A percentile compares a stretch with the other conserved stretches of the same genome.
Conservation (phyloP, 768 basidiomycete species). For the Rubroboletus pulcherrimus region DNA sequence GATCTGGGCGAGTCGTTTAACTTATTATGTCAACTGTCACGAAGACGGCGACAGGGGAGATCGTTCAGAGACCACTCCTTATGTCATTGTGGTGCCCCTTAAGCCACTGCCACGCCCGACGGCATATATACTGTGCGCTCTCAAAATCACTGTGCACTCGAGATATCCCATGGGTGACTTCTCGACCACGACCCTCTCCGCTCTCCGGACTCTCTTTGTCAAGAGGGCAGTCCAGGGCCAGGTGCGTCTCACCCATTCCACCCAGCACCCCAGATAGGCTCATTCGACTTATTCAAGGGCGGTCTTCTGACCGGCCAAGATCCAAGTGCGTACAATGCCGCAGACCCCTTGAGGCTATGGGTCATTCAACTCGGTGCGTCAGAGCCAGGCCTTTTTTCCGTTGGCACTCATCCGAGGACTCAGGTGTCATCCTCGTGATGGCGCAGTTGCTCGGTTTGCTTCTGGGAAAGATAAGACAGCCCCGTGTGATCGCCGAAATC, state of each 20-base stretch:
- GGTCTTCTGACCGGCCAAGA: conserved; percentile 77
- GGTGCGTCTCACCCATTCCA: conserved; percentile 12
- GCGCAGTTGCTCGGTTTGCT: conserved; percentile 67
- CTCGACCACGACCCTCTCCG: conserved; percentile 41
- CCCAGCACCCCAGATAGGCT: neutral
- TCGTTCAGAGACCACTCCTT: neutral
- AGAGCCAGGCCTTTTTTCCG: neutral
- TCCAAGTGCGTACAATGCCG: conserved; percentile 55
- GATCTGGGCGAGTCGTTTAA: too few relatives aligned
- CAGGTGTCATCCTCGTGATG: conserved; percentile 78
- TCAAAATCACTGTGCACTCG: neutral
- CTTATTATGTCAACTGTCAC: too few relatives aligned
- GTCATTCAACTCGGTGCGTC: conserved; percentile 67
- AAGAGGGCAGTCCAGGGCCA: conserved; percentile 28
- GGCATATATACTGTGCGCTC: neutral
- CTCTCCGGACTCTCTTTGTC: conserved; percentile 9
- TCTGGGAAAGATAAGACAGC: conserved; percentile 73
- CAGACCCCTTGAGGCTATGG: conserved; percentile 75
- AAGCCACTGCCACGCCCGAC: neutral
- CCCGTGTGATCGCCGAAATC: conserved; percentile 91
- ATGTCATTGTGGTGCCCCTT: neutral
- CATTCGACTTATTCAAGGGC: conserved; percentile 41
- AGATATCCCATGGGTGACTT: conserved; percentile 34
- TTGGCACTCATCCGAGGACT: neutral
- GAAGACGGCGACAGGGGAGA: too few relatives aligned